Evolutionary conservation across 2,329 filamentous ascomycete species (phyloP).

Genomic region (Ceratocystis huliohia): DNA sequence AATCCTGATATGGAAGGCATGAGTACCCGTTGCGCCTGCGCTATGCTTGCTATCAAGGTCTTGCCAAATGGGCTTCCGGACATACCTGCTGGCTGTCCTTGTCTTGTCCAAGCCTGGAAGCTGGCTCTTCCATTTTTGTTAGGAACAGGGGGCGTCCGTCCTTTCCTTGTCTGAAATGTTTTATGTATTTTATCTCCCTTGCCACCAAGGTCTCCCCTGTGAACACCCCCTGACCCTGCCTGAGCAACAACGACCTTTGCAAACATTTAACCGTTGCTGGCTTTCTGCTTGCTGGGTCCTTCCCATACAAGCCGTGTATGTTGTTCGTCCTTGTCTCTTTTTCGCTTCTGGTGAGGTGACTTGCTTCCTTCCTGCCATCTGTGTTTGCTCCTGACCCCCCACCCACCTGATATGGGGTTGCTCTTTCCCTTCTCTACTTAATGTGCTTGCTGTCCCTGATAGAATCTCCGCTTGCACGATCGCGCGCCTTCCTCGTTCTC

Average conservation of each 20-base stretch:
- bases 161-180: not conserved
- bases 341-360: not conserved
- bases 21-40: not conserved
- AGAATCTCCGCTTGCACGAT: not conserved
- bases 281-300: slow-evolving; percentile 2
- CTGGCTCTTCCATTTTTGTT: not conserved
- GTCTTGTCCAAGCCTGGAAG: not conserved
- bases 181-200: slow-evolving; percentile 8
- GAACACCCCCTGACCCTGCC: not conserved
- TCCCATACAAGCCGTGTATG: slow-evolving; percentile 7
- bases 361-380: slow-evolving; percentile 11
- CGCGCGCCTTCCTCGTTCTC: not conserved
- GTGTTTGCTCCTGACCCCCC: not conserved
- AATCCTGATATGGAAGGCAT: not conserved
- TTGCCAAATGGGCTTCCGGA: not conserved
- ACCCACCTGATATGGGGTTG: not conserved
- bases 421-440: slow-evolving; percentile 8
- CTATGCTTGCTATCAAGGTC: not conserved
- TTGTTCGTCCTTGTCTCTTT: not conserved
- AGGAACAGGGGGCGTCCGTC: not conserved
- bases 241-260: slow-evolving; percentile 5
- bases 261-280: slow-evolving; percentile 13
- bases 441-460: slow-evolving; percentile 5
- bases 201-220: not conserved
- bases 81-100: not conserved